phyloP scores from a whole-genome alignment of 805 yeast genomes.

The Kodamaea lidongshanica region DNA sequence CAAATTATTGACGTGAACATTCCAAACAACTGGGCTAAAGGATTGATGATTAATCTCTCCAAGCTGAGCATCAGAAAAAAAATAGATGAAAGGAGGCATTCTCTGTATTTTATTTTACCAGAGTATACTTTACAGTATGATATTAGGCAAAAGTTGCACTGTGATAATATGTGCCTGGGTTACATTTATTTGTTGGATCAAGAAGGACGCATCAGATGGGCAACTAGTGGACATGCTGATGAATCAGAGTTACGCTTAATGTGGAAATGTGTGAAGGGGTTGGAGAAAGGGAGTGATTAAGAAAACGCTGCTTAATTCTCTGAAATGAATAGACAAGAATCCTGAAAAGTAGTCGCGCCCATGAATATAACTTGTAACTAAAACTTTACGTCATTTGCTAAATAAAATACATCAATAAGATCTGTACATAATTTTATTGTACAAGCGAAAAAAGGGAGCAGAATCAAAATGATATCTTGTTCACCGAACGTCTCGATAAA shows the following conservation, averaged over 20 bases:
- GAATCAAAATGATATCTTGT: no score
- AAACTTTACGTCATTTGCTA: no score
- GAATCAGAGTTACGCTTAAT: constrained; percentile 57
- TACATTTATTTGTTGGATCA: constrained; percentile 74
- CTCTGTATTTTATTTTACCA: constrained; percentile 58
- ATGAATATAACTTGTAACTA: no score
- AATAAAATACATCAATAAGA: no score
- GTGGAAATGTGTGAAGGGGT: constrained; percentile 60
- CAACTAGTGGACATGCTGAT: constrained; percentile 74
- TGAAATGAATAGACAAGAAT: no score
- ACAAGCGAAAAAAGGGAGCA: no score
- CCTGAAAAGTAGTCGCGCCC: no score
- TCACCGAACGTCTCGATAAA: no score
- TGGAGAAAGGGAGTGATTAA: constrained; percentile 59
- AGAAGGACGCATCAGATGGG: constrained; percentile 79
- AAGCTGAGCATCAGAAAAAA: constrained; percentile 38
- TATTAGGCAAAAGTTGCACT: constrained; percentile 51
- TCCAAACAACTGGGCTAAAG: constrained; percentile 69
- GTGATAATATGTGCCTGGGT: constrained; percentile 77
- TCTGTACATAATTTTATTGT: no score
- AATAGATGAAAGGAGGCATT: constrained; percentile 45
- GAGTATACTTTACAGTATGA: constrained; percentile 52
- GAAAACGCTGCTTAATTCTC: no score
- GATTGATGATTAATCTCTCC: constrained; percentile 46
- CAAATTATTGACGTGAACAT: constrained; percentile 74